Evolutionary conservation across 768 basidiomycete genomes (phyloP).

Genomic region (Leccinum uliginosum): DNA sequence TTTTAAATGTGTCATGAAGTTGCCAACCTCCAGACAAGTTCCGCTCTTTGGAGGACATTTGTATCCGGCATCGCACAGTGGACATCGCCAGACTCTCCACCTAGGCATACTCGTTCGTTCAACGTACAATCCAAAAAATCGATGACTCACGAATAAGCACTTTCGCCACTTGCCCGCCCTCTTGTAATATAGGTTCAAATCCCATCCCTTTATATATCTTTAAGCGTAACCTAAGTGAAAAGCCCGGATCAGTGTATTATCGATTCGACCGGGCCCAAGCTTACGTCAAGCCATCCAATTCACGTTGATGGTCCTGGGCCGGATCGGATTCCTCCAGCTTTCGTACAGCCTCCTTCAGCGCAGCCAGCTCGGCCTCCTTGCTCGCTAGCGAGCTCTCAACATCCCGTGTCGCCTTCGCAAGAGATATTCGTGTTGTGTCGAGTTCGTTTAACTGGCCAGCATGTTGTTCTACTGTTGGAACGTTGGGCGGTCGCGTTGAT

Average conservation of each 20-base stretch:
- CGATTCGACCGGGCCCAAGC: slow-evolving; percentile 20
- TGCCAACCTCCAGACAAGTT: slow-evolving; percentile 35
- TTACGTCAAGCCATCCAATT: slow-evolving; percentile 66
- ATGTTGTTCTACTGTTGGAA: slow-evolving; percentile 66
- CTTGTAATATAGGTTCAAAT: slow-evolving; percentile 60
- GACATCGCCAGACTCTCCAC: slow-evolving; percentile 39
- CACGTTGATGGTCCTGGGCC: slow-evolving; percentile 63
- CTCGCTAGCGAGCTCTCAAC: slow-evolving; percentile 59
- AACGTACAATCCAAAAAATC: not conserved
- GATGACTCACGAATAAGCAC: slow-evolving; percentile 63
- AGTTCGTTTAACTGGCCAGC: slow-evolving; percentile 58
- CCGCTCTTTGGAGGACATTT: slow-evolving; percentile 25
- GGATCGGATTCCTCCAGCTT: slow-evolving; percentile 66
- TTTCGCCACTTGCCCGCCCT: slow-evolving; percentile 46
- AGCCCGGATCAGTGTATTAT: slow-evolving; percentile 2
- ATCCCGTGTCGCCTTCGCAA: slow-evolving; percentile 74
- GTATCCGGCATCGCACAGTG: slow-evolving; percentile 31
- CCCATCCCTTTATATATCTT: slow-evolving; percentile 69
- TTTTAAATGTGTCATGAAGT: slow-evolving; percentile 22
- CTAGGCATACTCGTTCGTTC: slow-evolving; percentile 31
- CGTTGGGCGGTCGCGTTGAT: slow-evolving; percentile 61
- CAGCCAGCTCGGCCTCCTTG: slow-evolving; percentile 66
- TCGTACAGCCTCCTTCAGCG: slow-evolving; percentile 60
- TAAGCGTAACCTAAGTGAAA: slow-evolving; percentile 51
- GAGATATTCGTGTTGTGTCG: slow-evolving; percentile 56